These are phyloP conservation scores for Leishmania gerbilli DNA, from an alignment of 208 protist species.

Conservation along the genomic window DNA sequence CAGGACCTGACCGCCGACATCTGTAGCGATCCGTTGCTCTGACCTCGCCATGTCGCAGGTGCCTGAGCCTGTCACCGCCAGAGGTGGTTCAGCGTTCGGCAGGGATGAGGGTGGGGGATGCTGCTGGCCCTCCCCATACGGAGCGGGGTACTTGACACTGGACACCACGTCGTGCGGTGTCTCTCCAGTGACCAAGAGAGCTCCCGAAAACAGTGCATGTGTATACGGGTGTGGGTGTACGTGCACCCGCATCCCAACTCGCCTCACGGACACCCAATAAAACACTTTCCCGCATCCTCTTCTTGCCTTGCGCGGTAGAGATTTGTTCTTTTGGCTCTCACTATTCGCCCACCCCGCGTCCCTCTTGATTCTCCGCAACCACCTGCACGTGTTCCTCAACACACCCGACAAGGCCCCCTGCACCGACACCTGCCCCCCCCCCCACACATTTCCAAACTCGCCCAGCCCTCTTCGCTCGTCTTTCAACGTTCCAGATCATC, in stretches of 20 bases:
- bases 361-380: too few relatives aligned
- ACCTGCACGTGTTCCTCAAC: neutral
- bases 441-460: neutral
- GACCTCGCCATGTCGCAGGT: neutral
- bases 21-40: neutral
- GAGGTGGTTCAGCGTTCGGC: neutral
- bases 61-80: neutral
- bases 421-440: neutral
- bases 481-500: too few relatives aligned
- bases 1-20: neutral
- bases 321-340: neutral
- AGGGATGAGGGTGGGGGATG: neutral
- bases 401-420: neutral
- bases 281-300: too few relatives aligned
- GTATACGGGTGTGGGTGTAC: too few relatives aligned
- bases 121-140: neutral
- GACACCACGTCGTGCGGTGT: too few relatives aligned
- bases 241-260: accelerated
- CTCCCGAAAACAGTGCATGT: neutral
- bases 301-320: too few relatives aligned
- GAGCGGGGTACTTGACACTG: neutral
- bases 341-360: neutral
- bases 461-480: too few relatives aligned
- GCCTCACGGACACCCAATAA: too few relatives aligned
- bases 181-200: neutral